phyloP scores from a whole-genome alignment of 345 rosid species.

The Citrus inodora region DNA sequence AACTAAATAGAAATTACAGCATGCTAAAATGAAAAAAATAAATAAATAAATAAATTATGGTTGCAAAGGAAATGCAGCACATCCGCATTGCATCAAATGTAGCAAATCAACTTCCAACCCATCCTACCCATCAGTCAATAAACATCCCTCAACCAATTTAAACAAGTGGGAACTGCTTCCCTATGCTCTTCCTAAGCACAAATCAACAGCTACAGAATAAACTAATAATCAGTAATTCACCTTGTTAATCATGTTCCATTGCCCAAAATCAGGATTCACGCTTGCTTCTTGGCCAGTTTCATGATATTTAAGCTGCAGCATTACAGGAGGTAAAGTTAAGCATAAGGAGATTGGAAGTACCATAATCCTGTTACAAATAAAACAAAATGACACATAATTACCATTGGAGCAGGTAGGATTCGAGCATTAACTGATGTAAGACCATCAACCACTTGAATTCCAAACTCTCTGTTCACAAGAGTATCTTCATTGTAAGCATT shows the following conservation, averaged over 20 bases:
- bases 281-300: slow-evolving; percentile 40
- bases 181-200: background rate
- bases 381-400: slow-evolving; percentile 11
- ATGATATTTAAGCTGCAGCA: slow-evolving; percentile 63
- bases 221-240: slow-evolving; percentile 23
- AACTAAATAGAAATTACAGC: background rate
- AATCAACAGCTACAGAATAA: background rate
- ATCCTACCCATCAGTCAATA: background rate
- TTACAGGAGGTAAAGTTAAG: background rate
- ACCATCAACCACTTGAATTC: slow-evolving; percentile 39
- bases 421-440: slow-evolving; percentile 53
- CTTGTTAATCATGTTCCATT: slow-evolving; percentile 85
- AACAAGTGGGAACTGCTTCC: background rate
- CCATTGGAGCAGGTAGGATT: slow-evolving; percentile 66
- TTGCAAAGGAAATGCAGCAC: background rate
- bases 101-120: background rate
- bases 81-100: background rate
- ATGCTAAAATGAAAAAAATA: background rate
- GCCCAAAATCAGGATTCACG: slow-evolving; percentile 52
- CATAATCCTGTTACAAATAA: background rate
- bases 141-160: background rate
- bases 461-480: slow-evolving; percentile 44
- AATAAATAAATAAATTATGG: too few relatives aligned
- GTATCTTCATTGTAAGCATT: slow-evolving; percentile 12
- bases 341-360: background rate